These are phyloP conservation scores for Neonectria hederae DNA, from an alignment of 2,329 filamentous ascomycete genomes.

Conservation along the genomic window DNA sequence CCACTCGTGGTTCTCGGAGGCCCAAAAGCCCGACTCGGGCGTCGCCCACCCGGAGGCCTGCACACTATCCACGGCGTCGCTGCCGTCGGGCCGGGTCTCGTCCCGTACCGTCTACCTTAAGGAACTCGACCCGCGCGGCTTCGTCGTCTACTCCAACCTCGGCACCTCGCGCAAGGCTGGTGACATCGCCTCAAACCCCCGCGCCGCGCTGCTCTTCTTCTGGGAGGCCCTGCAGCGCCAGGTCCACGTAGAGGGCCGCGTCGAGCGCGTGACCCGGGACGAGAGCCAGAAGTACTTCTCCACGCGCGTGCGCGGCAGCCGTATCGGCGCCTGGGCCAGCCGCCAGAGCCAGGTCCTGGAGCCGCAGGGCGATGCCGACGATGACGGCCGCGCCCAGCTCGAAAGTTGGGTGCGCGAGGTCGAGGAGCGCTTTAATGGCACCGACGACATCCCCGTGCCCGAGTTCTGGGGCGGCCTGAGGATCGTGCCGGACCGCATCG, in stretches of 20 bases:
- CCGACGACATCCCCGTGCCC: slow-evolving; percentile 86
- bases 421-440: slow-evolving; percentile 77
- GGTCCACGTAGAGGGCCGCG: slow-evolving; percentile 84
- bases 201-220: slow-evolving; percentile 88
- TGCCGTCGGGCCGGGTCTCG: slow-evolving; percentile 86
- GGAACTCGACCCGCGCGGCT: slow-evolving; percentile 84
- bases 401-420: slow-evolving; percentile 81
- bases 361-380: slow-evolving; percentile 58
- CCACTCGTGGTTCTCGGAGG: slow-evolving; percentile 85
- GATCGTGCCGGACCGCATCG: slow-evolving; percentile 83
- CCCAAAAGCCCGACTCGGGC: slow-evolving; percentile 60
- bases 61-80: slow-evolving; percentile 82
- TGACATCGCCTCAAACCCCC: slow-evolving; percentile 77
- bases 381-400: slow-evolving; percentile 77
- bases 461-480: slow-evolving; percentile 95
- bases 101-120: slow-evolving; percentile 94
- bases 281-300: slow-evolving; percentile 79
- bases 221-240: slow-evolving; percentile 90
- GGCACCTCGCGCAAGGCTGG: slow-evolving; percentile 75
- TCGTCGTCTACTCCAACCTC: slow-evolving; percentile 95
- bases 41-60: slow-evolving; percentile 88
- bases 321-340: slow-evolving; percentile 94
- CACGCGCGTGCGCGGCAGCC: slow-evolving; percentile 77
- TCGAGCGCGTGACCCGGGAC: slow-evolving; percentile 71
- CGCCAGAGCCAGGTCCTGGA: slow-evolving; percentile 82